These are phyloP conservation scores for Solanum habrochaites DNA, from an alignment of 257 asterid species.

Conservation along the genomic window DNA sequence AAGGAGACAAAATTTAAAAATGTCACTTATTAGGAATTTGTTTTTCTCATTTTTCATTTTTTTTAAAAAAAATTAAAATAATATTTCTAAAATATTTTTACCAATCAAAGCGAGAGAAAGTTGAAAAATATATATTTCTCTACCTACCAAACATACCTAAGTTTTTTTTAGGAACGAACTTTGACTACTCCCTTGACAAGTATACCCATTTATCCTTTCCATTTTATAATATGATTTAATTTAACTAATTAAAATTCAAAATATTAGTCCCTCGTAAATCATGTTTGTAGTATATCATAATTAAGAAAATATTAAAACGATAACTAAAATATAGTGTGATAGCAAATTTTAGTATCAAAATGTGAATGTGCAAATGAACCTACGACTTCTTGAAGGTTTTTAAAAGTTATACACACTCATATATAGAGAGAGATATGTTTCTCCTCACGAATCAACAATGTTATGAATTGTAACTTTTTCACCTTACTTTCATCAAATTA, in stretches of 20 bases:
- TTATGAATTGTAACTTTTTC: not conserved
- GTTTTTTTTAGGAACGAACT: not conserved
- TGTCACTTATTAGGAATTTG: not conserved
- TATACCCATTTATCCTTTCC: not conserved
- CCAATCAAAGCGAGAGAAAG: not conserved
- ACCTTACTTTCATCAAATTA: too few relatives aligned
- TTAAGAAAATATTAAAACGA: not conserved
- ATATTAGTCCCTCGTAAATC: not conserved
- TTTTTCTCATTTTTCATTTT: not conserved
- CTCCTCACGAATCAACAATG: too few relatives aligned
- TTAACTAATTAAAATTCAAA: not conserved
- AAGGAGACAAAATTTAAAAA: not conserved
- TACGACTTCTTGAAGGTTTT: not conserved
- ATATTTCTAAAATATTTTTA: not conserved
- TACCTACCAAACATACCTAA: not conserved
- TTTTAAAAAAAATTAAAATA: not conserved
- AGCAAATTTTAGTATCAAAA: not conserved
- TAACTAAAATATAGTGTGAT: not conserved
- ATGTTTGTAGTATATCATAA: not conserved
- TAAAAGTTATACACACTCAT: not conserved
- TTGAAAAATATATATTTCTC: not conserved
- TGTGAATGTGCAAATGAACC: not conserved
- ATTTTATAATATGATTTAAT: not conserved
- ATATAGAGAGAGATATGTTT: too few relatives aligned
- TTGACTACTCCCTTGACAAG: not conserved